phyloP scores from a whole-genome alignment of 805 yeast genomes.

The Zygosaccharomyces bailii region DNA sequence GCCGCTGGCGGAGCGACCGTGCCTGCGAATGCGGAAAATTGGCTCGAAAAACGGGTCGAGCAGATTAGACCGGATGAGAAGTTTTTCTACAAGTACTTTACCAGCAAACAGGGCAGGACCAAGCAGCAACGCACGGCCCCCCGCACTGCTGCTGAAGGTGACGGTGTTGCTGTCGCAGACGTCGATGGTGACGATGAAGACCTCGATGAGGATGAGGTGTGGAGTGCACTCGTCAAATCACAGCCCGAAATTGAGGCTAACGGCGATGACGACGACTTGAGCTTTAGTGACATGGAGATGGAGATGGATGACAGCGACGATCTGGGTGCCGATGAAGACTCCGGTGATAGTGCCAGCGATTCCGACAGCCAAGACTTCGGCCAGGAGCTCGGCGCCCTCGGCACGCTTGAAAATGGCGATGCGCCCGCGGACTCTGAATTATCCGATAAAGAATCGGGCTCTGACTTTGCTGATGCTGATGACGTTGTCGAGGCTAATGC shows the following conservation, averaged over 20 bases:
- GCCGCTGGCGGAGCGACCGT: slow-evolving; percentile 14
- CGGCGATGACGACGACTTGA: slow-evolving; percentile 38
- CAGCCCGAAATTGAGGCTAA: slow-evolving; percentile 67
- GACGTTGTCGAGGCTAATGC: slow-evolving; percentile 19
- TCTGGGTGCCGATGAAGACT: slow-evolving; percentile 31
- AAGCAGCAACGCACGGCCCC: neutral
- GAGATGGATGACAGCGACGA: slow-evolving; percentile 33
- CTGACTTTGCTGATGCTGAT: slow-evolving; percentile 13
- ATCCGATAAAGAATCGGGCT: slow-evolving; percentile 20
- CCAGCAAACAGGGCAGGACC: slow-evolving; percentile 44
- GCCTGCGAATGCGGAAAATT: slow-evolving; percentile 82
- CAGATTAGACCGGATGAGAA: slow-evolving; percentile 82
- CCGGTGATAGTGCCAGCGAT: slow-evolving; percentile 21
- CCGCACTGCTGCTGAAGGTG: slow-evolving; percentile 8
- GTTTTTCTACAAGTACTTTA: slow-evolving; percentile 84
- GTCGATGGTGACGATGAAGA: slow-evolving; percentile 45
- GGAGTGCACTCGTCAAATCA: slow-evolving; percentile 74
- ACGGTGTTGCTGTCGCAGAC: slow-evolving; percentile 32
- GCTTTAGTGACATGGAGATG: slow-evolving; percentile 39
- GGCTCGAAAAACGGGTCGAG: slow-evolving; percentile 62
- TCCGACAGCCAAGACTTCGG: slow-evolving; percentile 39
- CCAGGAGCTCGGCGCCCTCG: slow-evolving; percentile 37
- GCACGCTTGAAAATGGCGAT: slow-evolving; percentile 5
- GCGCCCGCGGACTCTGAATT: slow-evolving; percentile 18
- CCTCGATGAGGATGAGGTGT: slow-evolving; percentile 66